A percentile compares a stretch with the other conserved stretches of the same genome.
Conservation (phyloP, 1,139 yeast genomes). For the Sugiyamaella castrensis region DNA sequence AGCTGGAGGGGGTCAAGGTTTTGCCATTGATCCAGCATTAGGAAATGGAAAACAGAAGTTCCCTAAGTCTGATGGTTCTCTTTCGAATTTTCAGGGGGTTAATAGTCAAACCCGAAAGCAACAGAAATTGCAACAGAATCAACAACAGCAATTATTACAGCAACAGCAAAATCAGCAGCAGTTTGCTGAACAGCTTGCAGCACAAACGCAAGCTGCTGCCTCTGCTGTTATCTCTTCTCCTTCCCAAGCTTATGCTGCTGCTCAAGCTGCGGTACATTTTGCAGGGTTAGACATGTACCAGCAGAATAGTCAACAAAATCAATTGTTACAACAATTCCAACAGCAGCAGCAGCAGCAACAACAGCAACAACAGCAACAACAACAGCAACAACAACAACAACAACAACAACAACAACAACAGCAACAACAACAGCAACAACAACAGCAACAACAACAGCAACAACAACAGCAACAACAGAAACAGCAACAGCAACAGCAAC, state of each 20-base stretch:
- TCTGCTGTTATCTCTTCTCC: neutral
- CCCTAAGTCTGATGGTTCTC: neutral
- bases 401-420: conserved; percentile 9
- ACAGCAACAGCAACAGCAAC: conserved; percentile 25
- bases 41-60: conserved; percentile 10
- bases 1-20: conserved; percentile 6
- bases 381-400: conserved; percentile 19
- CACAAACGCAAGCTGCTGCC: neutral
- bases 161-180: conserved; percentile 10
- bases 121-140: conserved; percentile 5
- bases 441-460: conserved; percentile 14
- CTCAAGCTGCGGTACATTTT: conserved; percentile 4
- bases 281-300: conserved; percentile 1
- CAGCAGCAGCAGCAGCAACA: conserved; percentile 16
- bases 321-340: conserved; percentile 8
- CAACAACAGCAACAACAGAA: conserved; percentile 14
- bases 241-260: conserved; percentile 1
- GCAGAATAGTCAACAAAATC: conserved; percentile 6
- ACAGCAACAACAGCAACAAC: conserved; percentile 13
- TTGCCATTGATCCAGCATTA: conserved; percentile 21
- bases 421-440: conserved; percentile 11
- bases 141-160: conserved; percentile 6
- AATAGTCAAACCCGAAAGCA: neutral
- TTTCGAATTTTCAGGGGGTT: neutral
- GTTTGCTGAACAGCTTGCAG: conserved; percentile 7